Evolutionary conservation across 2,329 filamentous ascomycete species (phyloP).

Genomic region (Plenodomus lindquistii): DNA sequence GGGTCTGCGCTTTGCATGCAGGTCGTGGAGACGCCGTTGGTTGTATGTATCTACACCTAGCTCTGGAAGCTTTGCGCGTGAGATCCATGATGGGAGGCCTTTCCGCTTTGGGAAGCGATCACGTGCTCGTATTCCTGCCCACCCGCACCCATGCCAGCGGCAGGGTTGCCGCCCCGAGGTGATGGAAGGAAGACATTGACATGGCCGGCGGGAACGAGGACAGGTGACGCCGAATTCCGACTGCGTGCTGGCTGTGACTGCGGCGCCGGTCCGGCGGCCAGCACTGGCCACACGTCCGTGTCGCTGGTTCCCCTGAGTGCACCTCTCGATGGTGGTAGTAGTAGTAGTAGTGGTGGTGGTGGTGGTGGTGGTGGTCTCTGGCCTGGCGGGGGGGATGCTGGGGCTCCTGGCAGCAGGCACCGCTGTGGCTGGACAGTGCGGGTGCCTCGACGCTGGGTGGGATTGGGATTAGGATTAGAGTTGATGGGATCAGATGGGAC

Average conservation of each 20-base stretch:
- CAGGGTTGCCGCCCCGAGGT: background rate
- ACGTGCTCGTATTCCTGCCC: background rate
- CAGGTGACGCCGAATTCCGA: background rate
- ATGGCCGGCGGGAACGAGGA: background rate
- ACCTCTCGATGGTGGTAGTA: background rate
- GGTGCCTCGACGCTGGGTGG: background rate
- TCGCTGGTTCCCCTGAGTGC: no score
- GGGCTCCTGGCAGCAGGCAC: background rate
- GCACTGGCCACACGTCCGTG: background rate
- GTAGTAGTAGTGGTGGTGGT: background rate
- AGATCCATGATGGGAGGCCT: no score
- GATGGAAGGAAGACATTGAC: background rate
- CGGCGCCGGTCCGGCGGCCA: no score
- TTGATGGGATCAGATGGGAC: no score
- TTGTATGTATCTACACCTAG: no score
- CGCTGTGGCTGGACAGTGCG: conserved; percentile 6
- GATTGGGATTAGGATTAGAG: no score
- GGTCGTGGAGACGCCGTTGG: no score
- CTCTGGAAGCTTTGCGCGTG: no score
- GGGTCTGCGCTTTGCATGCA: no score
- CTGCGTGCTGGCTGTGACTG: background rate
- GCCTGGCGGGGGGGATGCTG: background rate
- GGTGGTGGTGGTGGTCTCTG: background rate
- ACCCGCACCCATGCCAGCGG: background rate
- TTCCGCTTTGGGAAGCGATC: background rate